Base-by-base conservation (phyloP, 192 early-diverging fungal species). In the Coemansia sp. region DNA sequence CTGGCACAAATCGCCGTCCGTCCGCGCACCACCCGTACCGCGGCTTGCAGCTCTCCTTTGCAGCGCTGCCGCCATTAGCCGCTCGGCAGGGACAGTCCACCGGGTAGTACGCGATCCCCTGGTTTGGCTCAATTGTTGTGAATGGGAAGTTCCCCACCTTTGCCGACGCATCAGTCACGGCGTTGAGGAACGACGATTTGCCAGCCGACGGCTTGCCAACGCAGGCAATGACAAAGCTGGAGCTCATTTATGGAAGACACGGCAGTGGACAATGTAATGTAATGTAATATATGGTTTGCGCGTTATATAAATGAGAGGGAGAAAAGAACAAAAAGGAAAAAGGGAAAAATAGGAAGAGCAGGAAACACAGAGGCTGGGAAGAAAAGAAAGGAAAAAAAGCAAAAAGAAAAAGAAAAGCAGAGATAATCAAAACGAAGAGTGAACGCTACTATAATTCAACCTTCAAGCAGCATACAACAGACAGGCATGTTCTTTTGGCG, bases 91-190 rank as follows among this genome's bases (percentile, higher is more conserved):
- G 90, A 66, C 93, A 94, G 36, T 84, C 85, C 5, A 91, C 68
- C 4, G 86, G 87, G 62, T 91, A 86, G 78, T 93, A 93, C 0
- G 88, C 87, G 37, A 94, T 84, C 49, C 90, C 92, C 61, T 90
- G 85, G 78, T 93, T 93, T 16, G 91, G 91, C 62, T 90, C 88
- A 45, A 94, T 94, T 36, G 93, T 94, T 18, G 93, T 94, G 80
- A 94, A 94, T 6, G 93, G 93, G 57, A 88, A 93, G 71, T 88
- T 91, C 45, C 91, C 93, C 18, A 93, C 92, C 65, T 94, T 94
- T 48, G 93, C 93, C 16, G 86, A 81, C 6, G 93, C 93, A 63
- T 94, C 92, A 1, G 88, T 87, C 16, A 92, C 90, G 16, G 91
- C 88, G 67, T 94, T 94, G 56, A 94, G 70, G 56, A 94, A 90